Percentiles rank a stretch among this genome's conserved stretches.
Evolutionary conservation across 108 stramenopile genomes (phyloP).

Genomic region (Phaeodactylum tricornutum): DNA sequence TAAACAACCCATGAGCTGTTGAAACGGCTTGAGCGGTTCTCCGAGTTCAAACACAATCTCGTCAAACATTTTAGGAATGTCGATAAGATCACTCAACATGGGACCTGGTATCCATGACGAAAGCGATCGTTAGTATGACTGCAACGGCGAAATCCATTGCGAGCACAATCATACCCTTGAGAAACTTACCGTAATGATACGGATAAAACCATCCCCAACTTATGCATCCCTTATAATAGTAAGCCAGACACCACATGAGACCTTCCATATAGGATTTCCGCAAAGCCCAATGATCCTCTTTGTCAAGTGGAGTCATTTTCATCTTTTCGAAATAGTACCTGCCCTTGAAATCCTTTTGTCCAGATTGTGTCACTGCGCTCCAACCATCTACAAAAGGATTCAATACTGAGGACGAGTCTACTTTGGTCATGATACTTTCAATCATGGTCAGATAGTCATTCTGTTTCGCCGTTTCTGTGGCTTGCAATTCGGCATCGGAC

Average conservation of each 20-base stretch:
- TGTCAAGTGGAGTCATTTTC: conserved; percentile 67
- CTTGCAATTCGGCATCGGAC: conserved; percentile 68
- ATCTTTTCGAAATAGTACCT: conserved; percentile 94
- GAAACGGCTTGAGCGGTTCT: conserved; percentile 82
- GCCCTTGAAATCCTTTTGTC: conserved; percentile 90
- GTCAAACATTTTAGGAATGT: conserved; percentile 71
- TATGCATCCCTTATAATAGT: conserved; percentile 96
- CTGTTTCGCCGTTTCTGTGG: conserved; percentile 70
- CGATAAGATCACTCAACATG: conserved; percentile 89
- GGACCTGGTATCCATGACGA: conserved; percentile 34
- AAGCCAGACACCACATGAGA: conserved; percentile 98
- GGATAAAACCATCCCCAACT: conserved; percentile 99
- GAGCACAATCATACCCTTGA: too few species aligned
- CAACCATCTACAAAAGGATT: conserved; percentile 59
- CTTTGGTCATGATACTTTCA: conserved; percentile 40
- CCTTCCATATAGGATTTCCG: conserved; percentile 88
- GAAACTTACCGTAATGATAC: conserved; percentile 80
- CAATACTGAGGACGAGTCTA: conserved; percentile 7
- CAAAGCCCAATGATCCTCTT: conserved; percentile 55
- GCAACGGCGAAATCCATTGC: not conserved
- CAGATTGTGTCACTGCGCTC: conserved; percentile 26
- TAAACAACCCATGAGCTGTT: conserved; percentile 96
- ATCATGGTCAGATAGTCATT: conserved; percentile 59
- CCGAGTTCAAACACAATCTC: conserved; percentile 81
- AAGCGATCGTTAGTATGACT: too few species aligned